Evolutionary conservation across 2,329 filamentous ascomycete genomes (phyloP).

Genomic region (Penicillium psychrosexuale): DNA sequence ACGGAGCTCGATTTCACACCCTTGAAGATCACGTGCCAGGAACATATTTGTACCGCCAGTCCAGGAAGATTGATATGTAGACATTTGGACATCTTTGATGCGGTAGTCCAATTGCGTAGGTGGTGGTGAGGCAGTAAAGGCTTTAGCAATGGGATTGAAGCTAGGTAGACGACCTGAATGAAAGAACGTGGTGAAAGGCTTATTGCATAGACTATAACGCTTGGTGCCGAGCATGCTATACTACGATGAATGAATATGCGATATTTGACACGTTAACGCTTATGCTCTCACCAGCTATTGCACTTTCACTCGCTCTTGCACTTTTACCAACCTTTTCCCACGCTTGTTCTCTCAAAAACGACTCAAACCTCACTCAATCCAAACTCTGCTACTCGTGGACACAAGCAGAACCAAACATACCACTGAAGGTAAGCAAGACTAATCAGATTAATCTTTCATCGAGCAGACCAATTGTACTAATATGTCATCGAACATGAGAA

Average conservation of each 20-base stretch:
- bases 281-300: neutral
- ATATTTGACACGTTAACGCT: neutral
- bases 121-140: neutral
- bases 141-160: neutral
- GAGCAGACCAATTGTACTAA: neutral
- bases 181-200: neutral
- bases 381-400: neutral
- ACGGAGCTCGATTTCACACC: constrained; percentile 11
- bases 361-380: neutral
- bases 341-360: no score
- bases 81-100: neutral
- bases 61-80: neutral
- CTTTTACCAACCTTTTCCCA: neutral
- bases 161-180: neutral
- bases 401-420: neutral
- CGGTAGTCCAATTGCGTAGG: neutral
- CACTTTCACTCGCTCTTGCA: neutral
- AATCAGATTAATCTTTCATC: neutral
- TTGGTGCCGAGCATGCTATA: neutral
- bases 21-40: constrained; percentile 19
- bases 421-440: neutral
- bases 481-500: neutral
- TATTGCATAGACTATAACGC: neutral
- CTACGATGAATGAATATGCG: neutral
- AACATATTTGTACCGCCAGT: neutral